Evolutionary conservation across 352 stramenopile species (phyloP), one percentile per base, ranked within the genome.

Genomic region (Globisporangium canariense): DNA sequence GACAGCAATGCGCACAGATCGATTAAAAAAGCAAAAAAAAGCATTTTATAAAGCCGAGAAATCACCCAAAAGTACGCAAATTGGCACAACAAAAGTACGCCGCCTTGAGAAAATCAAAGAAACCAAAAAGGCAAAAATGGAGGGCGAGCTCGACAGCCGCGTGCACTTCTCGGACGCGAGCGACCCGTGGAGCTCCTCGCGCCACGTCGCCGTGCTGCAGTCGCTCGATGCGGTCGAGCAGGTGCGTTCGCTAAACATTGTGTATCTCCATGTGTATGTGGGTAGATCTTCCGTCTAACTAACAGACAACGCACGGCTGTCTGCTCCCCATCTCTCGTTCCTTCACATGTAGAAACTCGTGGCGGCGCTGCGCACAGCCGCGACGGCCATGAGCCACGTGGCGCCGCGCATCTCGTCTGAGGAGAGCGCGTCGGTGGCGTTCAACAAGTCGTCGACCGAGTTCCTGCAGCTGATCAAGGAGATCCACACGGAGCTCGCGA

Each of bases 381-480:
- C 84, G 11, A 76, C 71, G 18, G 84, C 86, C 46, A 88, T 93
- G 74, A 80, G 76, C 58, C 75, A 91, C 67, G 72, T 92, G 67
- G 66, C 72, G 40, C 81, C 85, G 38, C 81, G 80, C 43, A 75
- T 71, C 13, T 87, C 83, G 28, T 86, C 77, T 0, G 81, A 91
- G 3, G 81, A 89, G 58, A 91, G 63, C 66, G 82, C 79, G 41
- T 86, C 74, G 14, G 80, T 86, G 59, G 78, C 82, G 38, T 95
- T 95, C 67, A 91, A 88, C 67, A 73, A 77, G 57, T 67, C 86
- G 22, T 90, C 84, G 64, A 91, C 81, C 47, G 84, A 93, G 65
- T 95, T 95, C 69, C 70, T 95, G 60, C 86, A 93, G 74, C 79
- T 93, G 50, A 78, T 95, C n/a, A 82, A 88, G 59, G 83, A 92